Evolutionary conservation across 495 filamentous ascomycete species (phyloP).

Genomic region (Lasiosphaeris hirsuta): DNA sequence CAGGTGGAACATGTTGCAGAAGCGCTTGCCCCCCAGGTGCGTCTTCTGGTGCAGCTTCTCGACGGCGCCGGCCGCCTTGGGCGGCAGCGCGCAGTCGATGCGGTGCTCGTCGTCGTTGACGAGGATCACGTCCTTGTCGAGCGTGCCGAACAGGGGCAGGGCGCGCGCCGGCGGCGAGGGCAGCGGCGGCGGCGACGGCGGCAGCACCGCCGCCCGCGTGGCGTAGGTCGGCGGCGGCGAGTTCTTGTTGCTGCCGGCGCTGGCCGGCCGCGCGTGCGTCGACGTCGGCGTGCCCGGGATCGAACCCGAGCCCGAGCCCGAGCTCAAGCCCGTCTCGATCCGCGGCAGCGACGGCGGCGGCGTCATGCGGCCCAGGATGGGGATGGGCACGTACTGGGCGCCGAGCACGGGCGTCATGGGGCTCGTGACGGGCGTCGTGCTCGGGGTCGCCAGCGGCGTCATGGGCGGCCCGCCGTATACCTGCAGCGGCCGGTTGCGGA

Average conservation of each 20-base stretch:
- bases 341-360: no score
- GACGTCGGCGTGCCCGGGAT: no score
- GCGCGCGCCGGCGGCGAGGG: not conserved
- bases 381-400: no score
- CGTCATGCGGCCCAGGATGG: no score
- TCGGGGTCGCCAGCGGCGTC: no score
- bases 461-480: not conserved
- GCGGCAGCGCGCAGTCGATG: conserved; percentile 32
- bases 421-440: no score
- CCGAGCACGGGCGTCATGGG: no score
- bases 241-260: not conserved
- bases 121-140: conserved; percentile 34
- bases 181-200: not conserved
- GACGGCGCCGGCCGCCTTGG: not conserved
- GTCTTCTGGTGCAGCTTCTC: conserved; percentile 24
- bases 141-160: conserved; percentile 11
- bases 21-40: conserved; percentile 31
- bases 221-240: not conserved
- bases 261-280: no score
- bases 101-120: conserved; percentile 45
- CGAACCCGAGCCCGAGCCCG: no score
- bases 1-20: conserved; percentile 47
- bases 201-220: conserved; percentile 6
- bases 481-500: conserved; percentile 8
- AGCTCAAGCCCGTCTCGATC: no score